Base-by-base conservation (phyloP, 1,139 yeast genomes). In the Blastobotrys capitulatus region DNA sequence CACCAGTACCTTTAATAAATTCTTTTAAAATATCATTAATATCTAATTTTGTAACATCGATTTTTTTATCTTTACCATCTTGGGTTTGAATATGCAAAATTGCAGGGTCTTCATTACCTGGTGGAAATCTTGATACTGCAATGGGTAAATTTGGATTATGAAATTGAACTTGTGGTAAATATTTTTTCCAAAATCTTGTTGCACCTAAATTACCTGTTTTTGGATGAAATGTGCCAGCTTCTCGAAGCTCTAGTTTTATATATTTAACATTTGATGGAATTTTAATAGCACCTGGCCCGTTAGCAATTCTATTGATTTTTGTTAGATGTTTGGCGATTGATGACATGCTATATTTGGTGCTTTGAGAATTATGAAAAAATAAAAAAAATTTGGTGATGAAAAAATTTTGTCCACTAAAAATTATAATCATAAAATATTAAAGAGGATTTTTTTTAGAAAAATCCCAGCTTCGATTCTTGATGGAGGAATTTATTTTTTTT, bases 141-240 rank as follows among this genome's bases (percentile, higher is more conserved):
- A 87, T 80, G 34, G 79, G 76, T 32, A 86, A 63, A 39, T 73
- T 71, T 29, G 92, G 92, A 66, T 89, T 89, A 70, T 87, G 90
- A 67, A 86, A 89, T 63, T 82, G 84, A 52, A 89, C 73, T 13
- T 88, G 80, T 19, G 95, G 95, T 52, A 88, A 72, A 66, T 80
- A 77, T 46, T 74, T 70, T 60, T 78, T 79, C 94, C 95, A 86
- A 68, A 89, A 86, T 55, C 72, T 72, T 49, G 77, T 70, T 12
- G 67, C 65, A 12, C 68, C 61, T 13, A 44, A 27, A n/a, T 45
- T 41, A 35, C 38, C 59, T 20, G 46, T 35, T 26, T 48, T 45
- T 18, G 45, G 38, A 18, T 42, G 38, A 31, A 34, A 32, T 9
- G 79, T 79, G 54, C 71, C 67, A 35, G 70, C 67, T 54, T 74